Percentiles rank a stretch among this genome's conserved stretches.
Evolutionary conservation across 2,329 filamentous ascomycete genomes (phyloP).

Genomic region (Proliferodiscus dingleyae): DNA sequence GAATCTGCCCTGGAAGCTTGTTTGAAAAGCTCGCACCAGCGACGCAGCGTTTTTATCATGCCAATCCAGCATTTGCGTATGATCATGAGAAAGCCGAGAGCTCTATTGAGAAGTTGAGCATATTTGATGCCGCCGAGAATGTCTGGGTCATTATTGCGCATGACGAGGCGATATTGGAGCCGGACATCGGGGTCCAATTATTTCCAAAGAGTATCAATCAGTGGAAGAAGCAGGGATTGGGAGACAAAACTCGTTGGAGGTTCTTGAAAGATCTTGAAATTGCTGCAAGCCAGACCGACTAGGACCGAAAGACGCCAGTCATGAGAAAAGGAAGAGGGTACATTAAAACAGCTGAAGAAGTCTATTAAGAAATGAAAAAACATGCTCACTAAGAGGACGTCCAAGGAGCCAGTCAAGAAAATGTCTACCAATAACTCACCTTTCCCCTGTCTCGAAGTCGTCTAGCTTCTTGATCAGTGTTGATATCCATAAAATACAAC

Average conservation of each 20-base stretch:
- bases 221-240: slow-evolving; percentile 40
- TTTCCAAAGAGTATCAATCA: slow-evolving; percentile 33
- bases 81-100: slow-evolving; percentile 19
- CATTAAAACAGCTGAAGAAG: too few relatives aligned
- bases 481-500: too few relatives aligned
- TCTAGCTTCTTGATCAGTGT: too few relatives aligned
- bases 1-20: slow-evolving; percentile 1
- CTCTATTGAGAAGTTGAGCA: slow-evolving; percentile 38
- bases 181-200: slow-evolving; percentile 28
- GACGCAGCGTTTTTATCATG: slow-evolving; percentile 1
- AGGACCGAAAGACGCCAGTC: too few relatives aligned
- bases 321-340: too few relatives aligned
- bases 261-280: slow-evolving; percentile 9
- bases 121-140: slow-evolving; percentile 39
- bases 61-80: not conserved
- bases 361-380: too few relatives aligned
- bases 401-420: too few relatives aligned
- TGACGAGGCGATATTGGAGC: slow-evolving; percentile 36
- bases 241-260: slow-evolving; percentile 6
- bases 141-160: slow-evolving; percentile 42
- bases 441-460: too few relatives aligned
- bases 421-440: too few relatives aligned
- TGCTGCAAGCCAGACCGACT: too few relatives aligned
- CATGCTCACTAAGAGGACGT: too few relatives aligned
- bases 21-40: slow-evolving; percentile 1